These are phyloP conservation scores for Solanum clarkiae DNA, from an alignment of 257 asterid genomes.

Conservation along the genomic window DNA sequence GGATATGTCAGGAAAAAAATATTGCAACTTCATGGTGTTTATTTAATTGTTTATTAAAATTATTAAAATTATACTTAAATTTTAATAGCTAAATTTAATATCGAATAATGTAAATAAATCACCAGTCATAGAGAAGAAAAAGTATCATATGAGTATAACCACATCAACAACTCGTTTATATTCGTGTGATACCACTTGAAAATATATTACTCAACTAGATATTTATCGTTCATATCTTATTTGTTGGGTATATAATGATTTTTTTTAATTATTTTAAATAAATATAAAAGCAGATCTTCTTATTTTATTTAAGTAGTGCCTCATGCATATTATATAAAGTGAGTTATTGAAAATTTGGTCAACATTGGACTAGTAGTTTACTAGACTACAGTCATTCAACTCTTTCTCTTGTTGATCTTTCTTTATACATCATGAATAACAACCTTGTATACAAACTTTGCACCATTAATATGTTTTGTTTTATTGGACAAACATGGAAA, in stretches of 20 bases:
- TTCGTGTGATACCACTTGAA: too few relatives aligned
- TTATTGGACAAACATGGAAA: background rate
- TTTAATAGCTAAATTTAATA: background rate
- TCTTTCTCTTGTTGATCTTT: background rate
- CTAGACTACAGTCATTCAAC: background rate
- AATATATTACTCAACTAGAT: too few relatives aligned
- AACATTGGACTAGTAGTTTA: background rate
- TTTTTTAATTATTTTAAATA: too few relatives aligned
- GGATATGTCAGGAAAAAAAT: background rate
- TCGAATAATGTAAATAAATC: background rate
- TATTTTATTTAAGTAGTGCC: accelerated
- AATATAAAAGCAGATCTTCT: background rate
- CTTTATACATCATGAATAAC: background rate
- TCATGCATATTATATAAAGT: background rate
- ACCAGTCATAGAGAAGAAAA: background rate
- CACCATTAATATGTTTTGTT: background rate
- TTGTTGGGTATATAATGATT: too few relatives aligned
- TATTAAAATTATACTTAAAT: background rate
- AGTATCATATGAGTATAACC: background rate
- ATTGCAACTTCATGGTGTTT: background rate
- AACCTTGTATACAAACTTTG: background rate
- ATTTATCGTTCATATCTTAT: too few relatives aligned
- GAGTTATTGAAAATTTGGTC: background rate
- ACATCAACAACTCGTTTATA: too few relatives aligned
- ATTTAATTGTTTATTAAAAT: background rate